A percentile compares a stretch with the other conserved stretches of the same genome.
phyloP scores from a whole-genome alignment of 768 basidiomycete species.

The Chalciporus piperatus region DNA sequence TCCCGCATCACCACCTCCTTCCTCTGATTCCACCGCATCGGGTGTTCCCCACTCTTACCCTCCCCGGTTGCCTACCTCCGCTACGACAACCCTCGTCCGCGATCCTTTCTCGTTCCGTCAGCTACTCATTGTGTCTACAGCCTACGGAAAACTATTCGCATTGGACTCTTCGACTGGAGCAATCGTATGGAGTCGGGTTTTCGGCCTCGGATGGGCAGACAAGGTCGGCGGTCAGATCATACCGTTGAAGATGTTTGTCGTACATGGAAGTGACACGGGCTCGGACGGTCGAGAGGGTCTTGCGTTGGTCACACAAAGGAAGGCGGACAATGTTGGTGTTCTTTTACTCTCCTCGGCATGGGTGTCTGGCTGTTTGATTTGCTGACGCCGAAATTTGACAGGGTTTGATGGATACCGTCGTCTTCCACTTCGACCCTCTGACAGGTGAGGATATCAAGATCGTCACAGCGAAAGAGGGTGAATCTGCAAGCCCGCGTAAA shows the following conservation, averaged over 20 bases:
- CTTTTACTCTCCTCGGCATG: background rate
- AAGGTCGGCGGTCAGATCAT: constrained; percentile 52
- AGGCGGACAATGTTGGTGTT: constrained; percentile 56
- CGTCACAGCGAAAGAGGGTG: constrained; percentile 13
- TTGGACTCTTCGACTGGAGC: constrained; percentile 77
- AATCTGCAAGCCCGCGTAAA: background rate
- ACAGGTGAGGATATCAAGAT: constrained; percentile 61
- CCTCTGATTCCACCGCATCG: background rate
- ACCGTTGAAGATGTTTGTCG: constrained; percentile 61
- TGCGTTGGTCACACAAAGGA: constrained; percentile 59
- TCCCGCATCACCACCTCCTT: constrained; percentile 23
- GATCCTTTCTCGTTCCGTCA: constrained; percentile 89
- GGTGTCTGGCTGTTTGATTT: background rate
- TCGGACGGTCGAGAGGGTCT: constrained; percentile 43
- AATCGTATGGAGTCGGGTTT: constrained; percentile 74
- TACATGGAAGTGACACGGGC: constrained; percentile 33
- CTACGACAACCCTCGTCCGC: constrained; percentile 45
- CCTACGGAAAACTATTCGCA: constrained; percentile 74
- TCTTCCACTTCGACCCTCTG: constrained; percentile 76
- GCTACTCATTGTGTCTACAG: constrained; percentile 69
- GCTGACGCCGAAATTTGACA: constrained; percentile 26
- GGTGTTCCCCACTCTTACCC: constrained; percentile 22
- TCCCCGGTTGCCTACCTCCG: constrained; percentile 26
- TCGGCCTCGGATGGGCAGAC: constrained; percentile 70
- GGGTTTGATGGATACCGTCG: constrained; percentile 65